Conservation (phyloP, 2,329 filamentous ascomycete genomes). For the Penicillium sp. region DNA sequence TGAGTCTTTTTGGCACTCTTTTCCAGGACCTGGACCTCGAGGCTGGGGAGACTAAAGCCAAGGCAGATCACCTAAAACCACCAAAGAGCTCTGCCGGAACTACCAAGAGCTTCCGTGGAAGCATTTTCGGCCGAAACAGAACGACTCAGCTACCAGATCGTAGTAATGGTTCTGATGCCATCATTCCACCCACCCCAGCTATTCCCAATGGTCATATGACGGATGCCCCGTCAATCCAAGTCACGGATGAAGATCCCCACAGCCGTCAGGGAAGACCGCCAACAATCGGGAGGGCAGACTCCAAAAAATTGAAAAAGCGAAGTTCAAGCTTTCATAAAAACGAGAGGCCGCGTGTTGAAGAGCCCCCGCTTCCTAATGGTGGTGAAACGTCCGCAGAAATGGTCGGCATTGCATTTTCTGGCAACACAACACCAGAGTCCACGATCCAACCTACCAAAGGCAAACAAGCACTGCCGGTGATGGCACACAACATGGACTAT, state of each 20-base stretch:
- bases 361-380: slow-evolving; percentile 21
- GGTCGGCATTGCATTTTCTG: slow-evolving; percentile 27
- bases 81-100: slow-evolving; percentile 65
- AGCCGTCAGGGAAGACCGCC: slow-evolving; percentile 24
- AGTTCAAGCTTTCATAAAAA: slow-evolving; percentile 26
- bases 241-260: slow-evolving; percentile 55
- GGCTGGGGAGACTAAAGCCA: slow-evolving; percentile 18
- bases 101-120: slow-evolving; percentile 60
- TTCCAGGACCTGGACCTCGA: slow-evolving; percentile 57
- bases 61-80: slow-evolving; percentile 42
- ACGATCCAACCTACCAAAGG: slow-evolving; percentile 19
- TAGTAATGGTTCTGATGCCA: slow-evolving; percentile 18
- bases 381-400: slow-evolving; percentile 16
- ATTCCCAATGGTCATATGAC: slow-evolving; percentile 19
- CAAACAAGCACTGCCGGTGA: slow-evolving; percentile 27
- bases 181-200: slow-evolving; percentile 17
- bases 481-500: slow-evolving; percentile 34
- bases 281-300: slow-evolving; percentile 25
- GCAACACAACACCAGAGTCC: slow-evolving; percentile 13
- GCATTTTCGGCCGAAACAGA: slow-evolving; percentile 63
- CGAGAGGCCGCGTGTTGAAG: slow-evolving; percentile 18
- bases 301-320: slow-evolving; percentile 29
- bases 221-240: slow-evolving; percentile 62
- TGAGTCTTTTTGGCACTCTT: slow-evolving; percentile 70
- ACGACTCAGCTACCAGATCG: slow-evolving; percentile 40